These are phyloP conservation scores for Hymenoscyphus scutula DNA, from an alignment of 2,329 filamentous ascomycete genomes.

Conservation along the genomic window DNA sequence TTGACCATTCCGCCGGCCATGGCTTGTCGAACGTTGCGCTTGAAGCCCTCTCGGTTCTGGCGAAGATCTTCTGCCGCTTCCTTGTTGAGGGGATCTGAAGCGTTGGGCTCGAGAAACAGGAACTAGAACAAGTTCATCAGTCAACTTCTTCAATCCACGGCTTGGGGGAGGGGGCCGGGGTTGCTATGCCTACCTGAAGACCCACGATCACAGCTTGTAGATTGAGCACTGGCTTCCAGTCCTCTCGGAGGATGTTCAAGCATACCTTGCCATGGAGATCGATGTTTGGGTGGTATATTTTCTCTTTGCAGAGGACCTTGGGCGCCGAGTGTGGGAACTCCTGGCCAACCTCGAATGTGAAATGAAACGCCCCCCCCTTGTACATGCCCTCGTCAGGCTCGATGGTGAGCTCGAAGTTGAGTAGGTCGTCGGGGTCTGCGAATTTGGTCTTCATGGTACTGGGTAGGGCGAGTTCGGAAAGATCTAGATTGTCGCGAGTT, in stretches of 20 bases:
- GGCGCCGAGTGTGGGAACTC: slow-evolving; percentile 97
- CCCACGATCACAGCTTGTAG: slow-evolving; percentile 95
- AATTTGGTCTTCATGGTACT: slow-evolving; percentile 80
- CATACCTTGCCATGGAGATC: slow-evolving; percentile 97
- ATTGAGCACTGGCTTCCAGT: slow-evolving; percentile 98
- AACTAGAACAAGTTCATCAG: slow-evolving; percentile 57
- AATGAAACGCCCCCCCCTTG: slow-evolving; percentile 82
- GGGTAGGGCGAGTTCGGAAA: slow-evolving; percentile 76
- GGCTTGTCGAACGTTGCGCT: slow-evolving; percentile 79
- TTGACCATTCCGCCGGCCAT: slow-evolving; percentile 80
- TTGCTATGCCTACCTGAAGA: slow-evolving; percentile 61
- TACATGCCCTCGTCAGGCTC: slow-evolving; percentile 86
- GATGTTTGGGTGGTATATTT: slow-evolving; percentile 99
- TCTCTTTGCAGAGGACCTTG: slow-evolving; percentile 94
- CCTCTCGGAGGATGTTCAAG: slow-evolving; percentile 93
- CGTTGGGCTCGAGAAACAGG: slow-evolving; percentile 95
- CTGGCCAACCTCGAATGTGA: slow-evolving; percentile 88
- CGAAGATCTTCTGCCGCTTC: slow-evolving; percentile 93
- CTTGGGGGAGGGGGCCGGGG: too few relatives aligned
- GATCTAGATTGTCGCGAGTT: slow-evolving; percentile 50
- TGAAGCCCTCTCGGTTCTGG: slow-evolving; percentile 81
- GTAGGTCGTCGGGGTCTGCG: slow-evolving; percentile 78
- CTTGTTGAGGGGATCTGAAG: slow-evolving; percentile 96
- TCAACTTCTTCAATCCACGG: background rate
- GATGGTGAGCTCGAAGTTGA: slow-evolving; percentile 79